phyloP scores from a whole-genome alignment of 768 basidiomycete genomes.

The Mycena vitilis region DNA sequence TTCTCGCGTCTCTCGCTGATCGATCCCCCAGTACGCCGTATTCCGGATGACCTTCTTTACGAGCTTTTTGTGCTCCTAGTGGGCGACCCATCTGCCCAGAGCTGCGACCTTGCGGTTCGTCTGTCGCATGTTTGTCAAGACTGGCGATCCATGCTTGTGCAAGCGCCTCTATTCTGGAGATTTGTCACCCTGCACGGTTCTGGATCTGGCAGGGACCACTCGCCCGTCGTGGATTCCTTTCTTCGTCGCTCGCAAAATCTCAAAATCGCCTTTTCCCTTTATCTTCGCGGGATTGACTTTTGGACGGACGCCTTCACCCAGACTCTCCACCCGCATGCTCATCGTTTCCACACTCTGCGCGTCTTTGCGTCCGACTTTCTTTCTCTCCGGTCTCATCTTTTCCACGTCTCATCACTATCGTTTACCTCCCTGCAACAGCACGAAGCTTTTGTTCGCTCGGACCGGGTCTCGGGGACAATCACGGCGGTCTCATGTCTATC shows the following conservation, averaged over 20 bases:
- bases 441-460: not conserved
- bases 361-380: not conserved
- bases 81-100: slow-evolving; percentile 14
- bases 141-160: slow-evolving; percentile 23
- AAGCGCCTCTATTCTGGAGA: slow-evolving; percentile 27
- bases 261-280: slow-evolving; percentile 10
- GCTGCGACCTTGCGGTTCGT: slow-evolving; percentile 6
- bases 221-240: slow-evolving; percentile 8
- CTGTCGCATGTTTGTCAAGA: slow-evolving; percentile 22
- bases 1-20: not conserved
- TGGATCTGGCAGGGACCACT: not conserved
- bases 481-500: not conserved
- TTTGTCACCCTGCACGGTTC: slow-evolving; percentile 8
- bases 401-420: not conserved
- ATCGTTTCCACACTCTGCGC: slow-evolving; percentile 4
- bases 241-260: slow-evolving; percentile 27
- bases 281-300: not conserved
- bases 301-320: not conserved
- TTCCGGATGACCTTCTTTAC: slow-evolving; percentile 19
- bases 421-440: slow-evolving; percentile 7
- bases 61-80: slow-evolving; percentile 19
- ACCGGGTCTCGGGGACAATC: not conserved
- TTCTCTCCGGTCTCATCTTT: not conserved
- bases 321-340: slow-evolving; percentile 1
- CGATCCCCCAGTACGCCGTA: slow-evolving; percentile 5